phyloP scores from a whole-genome alignment of 2,329 filamentous ascomycete genomes.

The Claviceps citrina region DNA sequence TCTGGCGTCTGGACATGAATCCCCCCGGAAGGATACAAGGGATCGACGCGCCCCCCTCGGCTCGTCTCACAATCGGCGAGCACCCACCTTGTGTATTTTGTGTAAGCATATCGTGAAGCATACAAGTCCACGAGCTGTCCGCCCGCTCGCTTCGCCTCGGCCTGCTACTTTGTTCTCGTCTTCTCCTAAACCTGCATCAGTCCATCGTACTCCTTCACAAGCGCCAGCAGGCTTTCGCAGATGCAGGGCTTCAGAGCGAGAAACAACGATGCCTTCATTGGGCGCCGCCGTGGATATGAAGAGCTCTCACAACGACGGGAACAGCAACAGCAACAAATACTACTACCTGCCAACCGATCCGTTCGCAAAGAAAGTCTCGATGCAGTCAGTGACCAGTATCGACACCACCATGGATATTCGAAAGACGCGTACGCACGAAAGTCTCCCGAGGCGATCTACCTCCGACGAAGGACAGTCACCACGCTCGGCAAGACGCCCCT shows the following conservation, averaged over 20 bases:
- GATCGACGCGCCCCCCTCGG: background rate
- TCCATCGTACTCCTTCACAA: too few species aligned
- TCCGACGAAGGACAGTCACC: constrained; percentile 1
- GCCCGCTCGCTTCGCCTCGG: background rate
- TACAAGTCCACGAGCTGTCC: background rate
- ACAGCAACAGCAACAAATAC: too few species aligned
- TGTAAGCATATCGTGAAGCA: constrained; percentile 2
- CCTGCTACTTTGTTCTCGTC: too few species aligned
- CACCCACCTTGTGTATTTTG: background rate
- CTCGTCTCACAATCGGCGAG: background rate
- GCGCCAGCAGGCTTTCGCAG: background rate
- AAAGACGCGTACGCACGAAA: constrained; percentile 1
- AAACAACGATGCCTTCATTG: background rate
- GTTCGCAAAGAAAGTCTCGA: background rate
- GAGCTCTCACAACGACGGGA: background rate
- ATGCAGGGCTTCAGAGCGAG: background rate
- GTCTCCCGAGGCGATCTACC: background rate
- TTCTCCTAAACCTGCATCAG: too few species aligned
- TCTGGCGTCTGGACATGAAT: background rate
- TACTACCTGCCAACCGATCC: background rate
- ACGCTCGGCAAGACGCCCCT: constrained; percentile 1
- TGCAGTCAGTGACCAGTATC: background rate
- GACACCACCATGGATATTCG: background rate
- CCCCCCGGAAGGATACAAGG: constrained; percentile 1
- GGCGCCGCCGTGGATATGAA: background rate